Evolutionary conservation across 495 filamentous ascomycete genomes (phyloP).

Genomic region (Tuber umbilicatum): DNA sequence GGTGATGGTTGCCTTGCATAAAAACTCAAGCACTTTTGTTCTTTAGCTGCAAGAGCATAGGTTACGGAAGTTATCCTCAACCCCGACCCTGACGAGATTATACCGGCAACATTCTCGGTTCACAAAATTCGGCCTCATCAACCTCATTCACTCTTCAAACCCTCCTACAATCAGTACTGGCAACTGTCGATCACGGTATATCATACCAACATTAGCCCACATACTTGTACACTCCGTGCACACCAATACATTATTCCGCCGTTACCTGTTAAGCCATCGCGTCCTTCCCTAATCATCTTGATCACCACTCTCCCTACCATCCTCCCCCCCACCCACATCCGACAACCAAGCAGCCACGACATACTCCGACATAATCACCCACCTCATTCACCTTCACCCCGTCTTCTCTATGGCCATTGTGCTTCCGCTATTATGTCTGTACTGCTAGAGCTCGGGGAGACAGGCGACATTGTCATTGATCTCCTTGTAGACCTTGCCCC

Average conservation of each 20-base stretch:
- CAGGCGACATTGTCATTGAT: slow-evolving; percentile 90
- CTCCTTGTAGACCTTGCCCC: slow-evolving; percentile 79
- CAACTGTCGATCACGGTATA: background rate
- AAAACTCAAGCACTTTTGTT: too few species aligned
- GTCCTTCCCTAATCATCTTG: background rate
- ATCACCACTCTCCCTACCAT: background rate
- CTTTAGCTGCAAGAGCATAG: too few species aligned
- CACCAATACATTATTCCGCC: background rate
- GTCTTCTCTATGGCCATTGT: background rate
- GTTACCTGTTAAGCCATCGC: background rate
- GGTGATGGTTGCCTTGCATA: too few species aligned
- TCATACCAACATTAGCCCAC: background rate
- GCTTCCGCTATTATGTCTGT: slow-evolving; percentile 55
- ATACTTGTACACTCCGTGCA: background rate
- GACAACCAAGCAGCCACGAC: background rate
- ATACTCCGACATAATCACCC: background rate
- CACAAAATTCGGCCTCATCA: background rate
- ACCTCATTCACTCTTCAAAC: background rate
- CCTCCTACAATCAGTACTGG: background rate
- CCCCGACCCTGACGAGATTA: background rate
- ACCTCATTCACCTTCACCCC: background rate
- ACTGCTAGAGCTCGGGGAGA: slow-evolving; percentile 73
- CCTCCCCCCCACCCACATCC: background rate
- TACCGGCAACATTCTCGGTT: background rate
- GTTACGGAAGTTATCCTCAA: background rate